Evolutionary conservation across 345 rosid species (phyloP), one percentile per base, ranked within the genome.

Genomic region (Eucalyptus sideroxylon): DNA sequence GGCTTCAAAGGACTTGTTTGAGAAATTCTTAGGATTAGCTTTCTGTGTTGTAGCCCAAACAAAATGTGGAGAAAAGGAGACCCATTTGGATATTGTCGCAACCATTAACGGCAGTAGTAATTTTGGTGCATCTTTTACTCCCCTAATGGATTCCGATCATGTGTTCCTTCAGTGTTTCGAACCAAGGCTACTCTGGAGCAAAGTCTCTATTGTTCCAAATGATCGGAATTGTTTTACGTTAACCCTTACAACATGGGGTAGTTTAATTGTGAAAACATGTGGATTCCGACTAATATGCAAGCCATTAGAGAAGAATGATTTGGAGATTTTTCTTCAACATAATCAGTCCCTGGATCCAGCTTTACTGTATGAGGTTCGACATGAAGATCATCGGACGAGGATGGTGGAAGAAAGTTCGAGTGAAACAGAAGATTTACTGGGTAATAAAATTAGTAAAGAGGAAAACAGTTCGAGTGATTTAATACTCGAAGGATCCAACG

Each of bases 11-110:
- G 51, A 50, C 17, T 50, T 50, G 17, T 0, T 50, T 2, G 51
- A 50, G 0, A 50, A 50, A 50, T 50, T 50, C 7, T 50, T 50
- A 5, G 51, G 51, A 50, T 0, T 50, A 15, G 17, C 51, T 50
- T 2, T 50, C 0, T 50, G 51, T 50, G 51, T 15, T 0, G 12
- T 31, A 8, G 0, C 0, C 8, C 10, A 6, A 13, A 0, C 15
- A 14, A n/a, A 62, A 62, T 8, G 15, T 6, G 34, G n/a, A n/a
- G n/a, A n/a, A n/a, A n/a, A n/a, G n/a, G n/a, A n/a, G n/a, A n/a
- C n/a, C n/a, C n/a, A n/a, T n/a, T n/a, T n/a, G n/a, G n/a, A n/a
- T n/a, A n/a, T n/a, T n/a, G n/a, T n/a, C n/a, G n/a, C n/a, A n/a
- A n/a, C n/a, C n/a, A n/a, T n/a, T n/a, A n/a, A n/a, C n/a, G n/a